Conservation (phyloP, 768 basidiomycete species). For the Serendipita sp. region DNA sequence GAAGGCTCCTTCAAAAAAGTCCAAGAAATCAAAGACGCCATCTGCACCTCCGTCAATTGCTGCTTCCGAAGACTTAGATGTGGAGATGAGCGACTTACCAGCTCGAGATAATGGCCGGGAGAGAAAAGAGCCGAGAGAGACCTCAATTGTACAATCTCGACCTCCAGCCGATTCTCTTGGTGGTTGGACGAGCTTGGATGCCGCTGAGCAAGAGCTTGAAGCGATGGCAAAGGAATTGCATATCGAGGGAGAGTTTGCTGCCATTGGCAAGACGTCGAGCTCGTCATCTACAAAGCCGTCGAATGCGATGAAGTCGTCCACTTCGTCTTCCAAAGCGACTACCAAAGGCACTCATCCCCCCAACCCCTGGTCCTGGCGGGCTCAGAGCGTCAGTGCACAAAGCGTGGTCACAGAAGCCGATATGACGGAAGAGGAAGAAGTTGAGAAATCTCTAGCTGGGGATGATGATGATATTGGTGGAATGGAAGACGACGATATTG, state of each 20-base stretch:
- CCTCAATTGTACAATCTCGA: not conserved
- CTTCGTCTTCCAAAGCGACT: not conserved
- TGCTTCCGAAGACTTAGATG: not conserved
- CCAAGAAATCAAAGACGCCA: not conserved
- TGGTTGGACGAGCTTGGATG: not conserved
- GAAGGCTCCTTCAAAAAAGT: not conserved
- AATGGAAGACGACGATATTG: not conserved
- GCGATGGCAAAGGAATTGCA: not conserved
- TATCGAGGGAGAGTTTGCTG: slow-evolving; percentile 4
- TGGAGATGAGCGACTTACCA: not conserved
- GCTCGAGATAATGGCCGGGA: not conserved
- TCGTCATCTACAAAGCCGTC: not conserved
- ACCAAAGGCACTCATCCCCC: not conserved
- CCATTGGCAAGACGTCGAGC: not conserved
- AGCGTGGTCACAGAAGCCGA: not conserved
- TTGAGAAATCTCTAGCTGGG: not conserved
- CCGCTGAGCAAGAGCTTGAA: not conserved
- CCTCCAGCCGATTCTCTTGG: not conserved
- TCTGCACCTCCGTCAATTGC: not conserved
- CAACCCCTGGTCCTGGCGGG: not conserved
- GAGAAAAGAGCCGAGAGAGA: not conserved
- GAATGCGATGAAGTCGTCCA: not conserved
- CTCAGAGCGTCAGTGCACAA: not conserved
- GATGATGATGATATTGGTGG: not conserved
- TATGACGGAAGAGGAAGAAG: slow-evolving; percentile 4